A percentile compares a stretch with the other conserved stretches of the same genome.
phyloP scores from a whole-genome alignment of 768 basidiomycete species.

The Cystobasidium tubakii region DNA sequence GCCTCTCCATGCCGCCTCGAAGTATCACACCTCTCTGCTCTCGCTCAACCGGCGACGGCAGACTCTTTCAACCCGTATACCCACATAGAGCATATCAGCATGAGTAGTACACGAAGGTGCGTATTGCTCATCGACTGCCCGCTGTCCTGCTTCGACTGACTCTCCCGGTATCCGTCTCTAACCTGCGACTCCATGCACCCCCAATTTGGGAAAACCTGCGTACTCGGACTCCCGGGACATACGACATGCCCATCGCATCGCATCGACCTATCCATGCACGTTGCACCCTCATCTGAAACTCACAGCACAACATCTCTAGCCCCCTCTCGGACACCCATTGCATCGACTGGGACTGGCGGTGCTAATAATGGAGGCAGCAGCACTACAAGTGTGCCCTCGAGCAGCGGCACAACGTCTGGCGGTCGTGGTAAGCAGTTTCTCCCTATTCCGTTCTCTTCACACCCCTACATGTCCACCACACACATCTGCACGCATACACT shows the following conservation, averaged over 20 bases:
- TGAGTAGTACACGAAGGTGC: too few relatives aligned
- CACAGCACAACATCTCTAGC: not conserved
- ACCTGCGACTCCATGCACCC: not conserved
- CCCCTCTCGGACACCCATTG: not conserved
- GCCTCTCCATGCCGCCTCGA: too few relatives aligned
- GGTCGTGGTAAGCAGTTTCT: not conserved
- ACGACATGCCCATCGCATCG: too few relatives aligned
- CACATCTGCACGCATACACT: too few relatives aligned
- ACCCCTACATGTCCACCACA: not conserved
- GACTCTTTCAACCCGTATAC: too few relatives aligned
- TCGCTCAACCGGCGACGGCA: too few relatives aligned
- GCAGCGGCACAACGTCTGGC: not conserved
- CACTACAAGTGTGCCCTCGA: not conserved
- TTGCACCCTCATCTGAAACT: not conserved
- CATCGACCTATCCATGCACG: too few relatives aligned
- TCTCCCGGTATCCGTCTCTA: too few relatives aligned
- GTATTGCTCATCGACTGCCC: too few relatives aligned
- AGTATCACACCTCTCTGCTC: too few relatives aligned
- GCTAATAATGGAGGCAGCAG: not conserved
- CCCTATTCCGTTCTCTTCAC: not conserved
- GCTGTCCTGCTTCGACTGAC: not conserved
- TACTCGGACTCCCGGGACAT: too few relatives aligned
- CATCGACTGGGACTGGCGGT: not conserved
- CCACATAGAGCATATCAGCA: too few relatives aligned
- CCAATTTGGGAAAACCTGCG: constrained; percentile 1